Conservation (phyloP, 192 early-diverging fungal genomes). For the Podila clonocystis region DNA sequence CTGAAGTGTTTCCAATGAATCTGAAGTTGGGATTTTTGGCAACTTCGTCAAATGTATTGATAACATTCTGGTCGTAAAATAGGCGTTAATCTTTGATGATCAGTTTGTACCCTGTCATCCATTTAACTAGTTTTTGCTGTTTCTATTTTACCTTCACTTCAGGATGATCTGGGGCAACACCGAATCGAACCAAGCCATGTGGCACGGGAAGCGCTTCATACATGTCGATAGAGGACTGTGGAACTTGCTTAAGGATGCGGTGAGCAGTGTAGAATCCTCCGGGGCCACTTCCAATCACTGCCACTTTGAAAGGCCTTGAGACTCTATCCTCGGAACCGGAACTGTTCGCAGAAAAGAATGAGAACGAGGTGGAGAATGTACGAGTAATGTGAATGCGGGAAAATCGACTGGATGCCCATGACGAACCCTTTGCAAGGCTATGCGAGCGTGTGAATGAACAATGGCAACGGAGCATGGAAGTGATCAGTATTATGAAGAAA, state of each 20-base stretch:
- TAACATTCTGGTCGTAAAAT: conserved; percentile 74
- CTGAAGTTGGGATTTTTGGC: conserved; percentile 72
- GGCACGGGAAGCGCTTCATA: conserved; percentile 88
- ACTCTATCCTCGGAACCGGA: neutral
- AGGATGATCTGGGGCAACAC: conserved; percentile 96
- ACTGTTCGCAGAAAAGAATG: neutral
- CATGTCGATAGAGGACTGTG: conserved; percentile 76
- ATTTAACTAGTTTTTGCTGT: too few relatives aligned
- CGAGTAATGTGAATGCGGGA: conserved; percentile 1
- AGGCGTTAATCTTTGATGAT: neutral
- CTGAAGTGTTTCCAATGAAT: conserved; percentile 83
- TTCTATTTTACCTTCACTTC: conserved; percentile 84
- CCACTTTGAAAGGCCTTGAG: conserved; percentile 56
- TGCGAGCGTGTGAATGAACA: neutral
- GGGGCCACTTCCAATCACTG: conserved; percentile 81
- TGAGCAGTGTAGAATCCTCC: conserved; percentile 95
- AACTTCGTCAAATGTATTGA: conserved; percentile 86
- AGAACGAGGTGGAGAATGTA: conserved; percentile 21
- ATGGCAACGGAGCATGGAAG: neutral
- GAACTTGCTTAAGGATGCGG: conserved; percentile 71
- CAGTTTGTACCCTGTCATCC: too few relatives aligned
- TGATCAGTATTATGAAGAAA: neutral
- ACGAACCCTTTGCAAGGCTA: neutral
- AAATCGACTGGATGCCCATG: neutral
- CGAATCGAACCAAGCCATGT: conserved; percentile 91